Evolutionary conservation across 2,329 filamentous ascomycete species (phyloP), one percentile per base, ranked within the genome.

Genomic region (Pseudogymnoascus sp.): DNA sequence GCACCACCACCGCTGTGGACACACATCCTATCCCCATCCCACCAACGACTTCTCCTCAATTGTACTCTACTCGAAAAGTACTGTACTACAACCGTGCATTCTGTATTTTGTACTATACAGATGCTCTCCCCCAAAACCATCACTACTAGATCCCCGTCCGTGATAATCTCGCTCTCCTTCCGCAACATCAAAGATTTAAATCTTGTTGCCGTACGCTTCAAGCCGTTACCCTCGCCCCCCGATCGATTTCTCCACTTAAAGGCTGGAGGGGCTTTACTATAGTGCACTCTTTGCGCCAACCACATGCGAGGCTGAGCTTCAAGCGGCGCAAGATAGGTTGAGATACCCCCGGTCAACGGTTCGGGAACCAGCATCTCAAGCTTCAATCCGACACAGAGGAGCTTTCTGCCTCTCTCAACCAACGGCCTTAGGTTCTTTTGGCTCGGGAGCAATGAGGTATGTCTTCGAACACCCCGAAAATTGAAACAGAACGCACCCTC

Each of bases 361-460:
- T 61, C 71, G 69, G 69, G 68, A 68, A 69, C 62, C 66, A 69
- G 68, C 71, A 71, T 67, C 67, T 67, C 62, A 68, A 61, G 60
- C 60, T 39, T 39, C 60, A 61, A 61, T 43, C 48, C 31, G 39
- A 71, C 65, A 70, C 69, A 72, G 69, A 69, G 66, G 67, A 67
- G 65, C 66, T 68, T 69, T 63, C 37, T 54, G 63, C 31, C 14
- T 39, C 34, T 61, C 60, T 31, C 34, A 68, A 48, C 63, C 63
- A 60, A 64, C 64, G 21, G 19, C 60, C 61, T 48, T 41, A 21
- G 61, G 19, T 66, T 51, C 54, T 63, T 62, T 61, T 64, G 66
- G 54, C 60, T n/a, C 62, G 51, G 57, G 65, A 69, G 69, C 68
- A 67, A 72, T 73, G 71, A 73, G 70, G 71, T 74, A 48, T 48